Conservation (phyloP, 2,329 filamentous ascomycete species). For the Alternaria sp. region DNA sequence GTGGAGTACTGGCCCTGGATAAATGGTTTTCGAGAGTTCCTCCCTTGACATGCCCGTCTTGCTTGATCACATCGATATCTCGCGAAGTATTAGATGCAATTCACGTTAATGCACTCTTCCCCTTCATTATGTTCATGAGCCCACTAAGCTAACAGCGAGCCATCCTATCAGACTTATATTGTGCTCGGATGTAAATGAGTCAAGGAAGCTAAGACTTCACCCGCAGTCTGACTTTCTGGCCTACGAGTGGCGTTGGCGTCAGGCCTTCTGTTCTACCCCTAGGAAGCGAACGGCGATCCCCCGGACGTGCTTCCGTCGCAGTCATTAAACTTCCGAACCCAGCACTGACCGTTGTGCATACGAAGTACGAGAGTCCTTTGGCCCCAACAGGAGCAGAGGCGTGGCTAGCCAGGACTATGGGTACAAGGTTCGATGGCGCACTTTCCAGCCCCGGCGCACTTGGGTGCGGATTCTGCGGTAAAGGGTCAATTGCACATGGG, state of each 20-base stretch:
- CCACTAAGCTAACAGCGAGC: background rate
- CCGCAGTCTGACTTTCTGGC: background rate
- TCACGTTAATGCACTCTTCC: background rate
- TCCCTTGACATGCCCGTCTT: background rate
- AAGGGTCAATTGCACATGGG: background rate
- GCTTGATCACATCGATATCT: background rate
- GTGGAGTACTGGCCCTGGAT: background rate
- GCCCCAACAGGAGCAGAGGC: background rate
- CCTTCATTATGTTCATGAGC: background rate
- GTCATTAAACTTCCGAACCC: background rate
- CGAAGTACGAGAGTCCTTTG: background rate
- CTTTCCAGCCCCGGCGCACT: background rate
- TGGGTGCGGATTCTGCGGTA: background rate
- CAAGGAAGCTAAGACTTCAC: conserved; percentile 12
- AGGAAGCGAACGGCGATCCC: background rate
- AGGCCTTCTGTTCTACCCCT: conserved; percentile 6
- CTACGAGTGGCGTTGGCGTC: background rate
- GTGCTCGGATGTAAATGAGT: background rate
- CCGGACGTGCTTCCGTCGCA: background rate
- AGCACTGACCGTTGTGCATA: background rate
- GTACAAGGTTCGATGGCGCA: background rate
- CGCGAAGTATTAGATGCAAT: background rate
- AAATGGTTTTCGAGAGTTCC: background rate
- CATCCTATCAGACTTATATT: background rate
- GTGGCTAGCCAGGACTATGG: background rate